These are phyloP conservation scores for Verbena officinalis DNA, from an alignment of 257 asterid genomes.

Conservation along the genomic window DNA sequence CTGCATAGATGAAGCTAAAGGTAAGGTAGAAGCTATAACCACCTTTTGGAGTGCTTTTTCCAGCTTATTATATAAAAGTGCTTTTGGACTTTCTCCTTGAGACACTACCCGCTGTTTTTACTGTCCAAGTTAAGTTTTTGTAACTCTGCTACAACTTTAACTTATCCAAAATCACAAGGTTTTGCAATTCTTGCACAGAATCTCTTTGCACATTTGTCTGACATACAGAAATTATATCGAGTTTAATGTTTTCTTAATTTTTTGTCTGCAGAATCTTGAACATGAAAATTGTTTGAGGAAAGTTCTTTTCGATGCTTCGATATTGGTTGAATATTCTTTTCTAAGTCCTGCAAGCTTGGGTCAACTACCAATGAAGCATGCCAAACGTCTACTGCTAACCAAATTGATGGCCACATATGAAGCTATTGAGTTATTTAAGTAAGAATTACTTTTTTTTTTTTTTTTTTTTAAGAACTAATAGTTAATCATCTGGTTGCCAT, in stretches of 20 bases:
- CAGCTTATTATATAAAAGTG: no score
- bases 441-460: no score
- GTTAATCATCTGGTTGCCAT: neutral
- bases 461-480: constrained; percentile 31
- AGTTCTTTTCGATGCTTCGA: constrained; percentile 53
- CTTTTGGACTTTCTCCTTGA: no score
- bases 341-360: constrained; percentile 53
- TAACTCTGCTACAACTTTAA: no score
- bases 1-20: no score
- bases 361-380: constrained; percentile 49
- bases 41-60: no score
- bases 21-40: no score
- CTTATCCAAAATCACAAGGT: no score
- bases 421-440: constrained; percentile 63
- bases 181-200: constrained; percentile 12
- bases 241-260: neutral
- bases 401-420: constrained; percentile 56
- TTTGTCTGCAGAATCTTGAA: constrained; percentile 48
- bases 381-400: constrained; percentile 45
- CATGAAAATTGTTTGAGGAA: constrained; percentile 48
- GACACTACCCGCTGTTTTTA: no score
- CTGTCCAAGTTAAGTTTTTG: no score
- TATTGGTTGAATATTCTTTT: constrained; percentile 68
- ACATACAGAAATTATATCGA: neutral
- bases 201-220: neutral